Evolutionary conservation across 2,329 filamentous ascomycete species (phyloP).

Genomic region (Sporothrix dimorphospora): DNA sequence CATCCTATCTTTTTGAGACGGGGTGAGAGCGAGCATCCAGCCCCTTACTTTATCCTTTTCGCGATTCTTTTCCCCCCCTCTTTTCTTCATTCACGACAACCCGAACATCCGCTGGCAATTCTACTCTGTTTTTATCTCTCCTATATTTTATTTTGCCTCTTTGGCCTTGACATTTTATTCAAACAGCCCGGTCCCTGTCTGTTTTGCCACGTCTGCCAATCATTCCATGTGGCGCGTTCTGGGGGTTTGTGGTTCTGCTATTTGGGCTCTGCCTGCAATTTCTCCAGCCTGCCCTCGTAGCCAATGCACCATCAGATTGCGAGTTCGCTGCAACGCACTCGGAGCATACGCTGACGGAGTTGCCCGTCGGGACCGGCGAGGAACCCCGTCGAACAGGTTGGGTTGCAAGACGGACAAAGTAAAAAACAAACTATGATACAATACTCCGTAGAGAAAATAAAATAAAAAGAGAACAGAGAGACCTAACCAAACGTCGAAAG

Average conservation of each 20-base stretch:
- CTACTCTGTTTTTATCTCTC: neutral
- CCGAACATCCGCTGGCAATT: neutral
- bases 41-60: neutral
- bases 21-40: neutral
- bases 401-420: neutral
- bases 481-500: neutral
- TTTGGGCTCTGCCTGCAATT: neutral
- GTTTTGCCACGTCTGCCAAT: conserved; percentile 9
- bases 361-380: conserved; percentile 20
- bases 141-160: neutral
- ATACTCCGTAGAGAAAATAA: too few relatives aligned
- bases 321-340: neutral
- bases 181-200: conserved; percentile 9
- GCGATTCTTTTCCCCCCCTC: neutral
- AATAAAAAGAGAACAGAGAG: neutral
- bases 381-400: neutral
- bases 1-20: conserved; percentile 6
- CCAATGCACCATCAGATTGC: neutral
- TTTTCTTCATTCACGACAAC: neutral
- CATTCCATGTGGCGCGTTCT: conserved; percentile 7
- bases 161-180: conserved; percentile 4
- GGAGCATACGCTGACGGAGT: neutral
- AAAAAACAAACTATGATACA: neutral
- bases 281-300: neutral
- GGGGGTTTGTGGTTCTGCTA: neutral